A percentile compares a stretch with the other conserved stretches of the same genome.
Evolutionary conservation across 208 protist species (phyloP).

Genomic region (Crithidia sp.): DNA sequence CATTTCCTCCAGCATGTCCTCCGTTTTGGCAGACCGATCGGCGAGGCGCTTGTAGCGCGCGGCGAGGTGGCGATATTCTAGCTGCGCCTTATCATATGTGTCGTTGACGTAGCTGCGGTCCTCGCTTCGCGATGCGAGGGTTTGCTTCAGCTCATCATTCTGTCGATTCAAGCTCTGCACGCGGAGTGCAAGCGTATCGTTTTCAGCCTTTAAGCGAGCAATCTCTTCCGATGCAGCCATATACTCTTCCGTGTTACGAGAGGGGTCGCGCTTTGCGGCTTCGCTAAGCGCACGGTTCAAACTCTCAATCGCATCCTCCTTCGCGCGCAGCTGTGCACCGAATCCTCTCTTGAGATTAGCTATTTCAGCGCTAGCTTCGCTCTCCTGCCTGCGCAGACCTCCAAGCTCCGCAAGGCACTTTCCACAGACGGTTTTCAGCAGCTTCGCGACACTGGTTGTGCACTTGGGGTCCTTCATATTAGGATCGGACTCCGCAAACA

Average conservation of each 20-base stretch:
- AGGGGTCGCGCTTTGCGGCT: not conserved
- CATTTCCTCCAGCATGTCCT: slow-evolving; percentile 59
- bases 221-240: slow-evolving; percentile 27
- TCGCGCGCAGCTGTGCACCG: slow-evolving; percentile 20
- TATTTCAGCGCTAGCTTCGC: slow-evolving; percentile 17
- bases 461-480: slow-evolving; percentile 69
- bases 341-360: slow-evolving; percentile 24
- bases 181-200: slow-evolving; percentile 44
- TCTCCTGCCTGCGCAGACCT: slow-evolving; percentile 24
- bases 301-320: slow-evolving; percentile 28
- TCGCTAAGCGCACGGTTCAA: slow-evolving; percentile 15
- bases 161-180: slow-evolving; percentile 34
- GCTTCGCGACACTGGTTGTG: slow-evolving; percentile 52
- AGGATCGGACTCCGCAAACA: slow-evolving; percentile 55
- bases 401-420: slow-evolving; percentile 49
- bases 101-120: slow-evolving; percentile 47
- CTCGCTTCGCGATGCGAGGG: slow-evolving; percentile 39
- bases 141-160: slow-evolving; percentile 57
- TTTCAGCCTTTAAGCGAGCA: slow-evolving; percentile 34
- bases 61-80: slow-evolving; percentile 85
- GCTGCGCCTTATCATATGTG: slow-evolving; percentile 69
- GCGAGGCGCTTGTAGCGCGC: slow-evolving; percentile 56
- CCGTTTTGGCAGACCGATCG: slow-evolving; percentile 55
- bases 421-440: slow-evolving; percentile 63
- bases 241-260: slow-evolving; percentile 1